Evolutionary conservation across 768 basidiomycete genomes (phyloP).

Genomic region (Termitomyces sp.): DNA sequence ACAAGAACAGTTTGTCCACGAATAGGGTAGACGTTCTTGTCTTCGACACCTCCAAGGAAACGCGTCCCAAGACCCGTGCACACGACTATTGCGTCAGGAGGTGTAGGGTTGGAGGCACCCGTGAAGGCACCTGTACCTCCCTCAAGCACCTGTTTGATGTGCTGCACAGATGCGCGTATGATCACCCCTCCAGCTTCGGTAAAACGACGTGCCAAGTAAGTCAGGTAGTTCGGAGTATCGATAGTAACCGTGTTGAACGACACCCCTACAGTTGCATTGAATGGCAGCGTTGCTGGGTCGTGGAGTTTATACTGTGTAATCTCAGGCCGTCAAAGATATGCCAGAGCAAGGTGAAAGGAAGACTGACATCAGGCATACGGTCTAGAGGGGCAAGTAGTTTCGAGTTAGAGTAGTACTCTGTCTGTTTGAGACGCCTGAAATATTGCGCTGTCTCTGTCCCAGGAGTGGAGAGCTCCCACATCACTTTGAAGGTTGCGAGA

Average conservation of each 20-base stretch:
- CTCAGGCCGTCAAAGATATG: neutral
- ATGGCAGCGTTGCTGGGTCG: constrained; percentile 25
- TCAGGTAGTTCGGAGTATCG: constrained; percentile 64
- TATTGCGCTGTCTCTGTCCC: constrained; percentile 49
- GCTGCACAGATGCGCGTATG: constrained; percentile 56
- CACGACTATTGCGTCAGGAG: constrained; percentile 56
- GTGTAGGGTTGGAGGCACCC: constrained; percentile 5
- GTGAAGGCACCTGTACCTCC: constrained; percentile 43
- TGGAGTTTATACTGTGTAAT: constrained; percentile 31
- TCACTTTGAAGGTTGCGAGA: constrained; percentile 63
- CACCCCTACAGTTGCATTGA: constrained; percentile 34
- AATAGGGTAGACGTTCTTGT: constrained; percentile 67
- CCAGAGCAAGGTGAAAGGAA: neutral
- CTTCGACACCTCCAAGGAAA: constrained; percentile 77
- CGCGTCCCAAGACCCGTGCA: constrained; percentile 73
- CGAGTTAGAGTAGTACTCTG: constrained; percentile 47
- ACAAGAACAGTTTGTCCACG: constrained; percentile 83
- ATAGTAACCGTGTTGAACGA: constrained; percentile 67
- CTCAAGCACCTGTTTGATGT: constrained; percentile 65
- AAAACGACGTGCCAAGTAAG: constrained; percentile 66
- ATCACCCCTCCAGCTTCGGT: constrained; percentile 55
- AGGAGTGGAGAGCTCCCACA: constrained; percentile 70
- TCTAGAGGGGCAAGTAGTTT: constrained; percentile 36
- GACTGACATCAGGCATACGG: constrained; percentile 49
- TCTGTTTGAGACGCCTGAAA: constrained; percentile 61